A percentile compares a stretch with the other conserved stretches of the same genome.
Evolutionary conservation across 139 green algal species (phyloP).

Genomic region (Penium margaritaceum): DNA sequence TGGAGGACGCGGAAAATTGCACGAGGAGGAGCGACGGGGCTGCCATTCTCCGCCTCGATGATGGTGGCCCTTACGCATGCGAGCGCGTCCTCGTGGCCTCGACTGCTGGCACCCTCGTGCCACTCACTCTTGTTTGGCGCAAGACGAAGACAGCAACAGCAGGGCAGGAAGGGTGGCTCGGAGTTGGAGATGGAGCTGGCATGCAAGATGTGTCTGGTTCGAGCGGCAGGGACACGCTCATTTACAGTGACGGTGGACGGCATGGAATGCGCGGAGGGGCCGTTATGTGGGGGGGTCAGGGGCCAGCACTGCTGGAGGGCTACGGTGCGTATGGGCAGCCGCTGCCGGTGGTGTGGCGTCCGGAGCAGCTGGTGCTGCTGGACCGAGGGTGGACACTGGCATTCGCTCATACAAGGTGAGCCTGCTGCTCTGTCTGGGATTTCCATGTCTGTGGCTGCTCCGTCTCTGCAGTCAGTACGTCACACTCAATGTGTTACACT

Average conservation of each 20-base stretch:
- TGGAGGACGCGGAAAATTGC: not conserved
- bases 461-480: too few relatives aligned
- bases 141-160: not conserved
- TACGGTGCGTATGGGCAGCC: constrained; percentile 42
- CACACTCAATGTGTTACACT: too few relatives aligned
- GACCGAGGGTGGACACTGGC: constrained; percentile 45
- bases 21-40: not conserved
- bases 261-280: too few relatives aligned
- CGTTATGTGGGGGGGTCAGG: too few relatives aligned
- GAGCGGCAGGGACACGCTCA: too few relatives aligned
- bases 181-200: too few relatives aligned
- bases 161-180: too few relatives aligned
- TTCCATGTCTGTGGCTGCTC: too few relatives aligned
- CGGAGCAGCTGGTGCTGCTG: constrained; percentile 35
- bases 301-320: constrained; percentile 26
- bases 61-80: not conserved
- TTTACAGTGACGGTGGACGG: too few relatives aligned
- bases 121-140: constrained; percentile 43
- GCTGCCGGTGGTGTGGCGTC: constrained; percentile 25
- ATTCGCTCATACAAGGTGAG: constrained; percentile 42
- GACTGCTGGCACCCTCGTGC: constrained; percentile 10
- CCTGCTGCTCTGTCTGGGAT: not conserved
- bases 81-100: constrained; percentile 4
- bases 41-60: not conserved
- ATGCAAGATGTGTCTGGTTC: too few relatives aligned